These are phyloP conservation scores for Aspergillus ochraceus DNA, from an alignment of 2,329 filamentous ascomycete species.

Conservation along the genomic window DNA sequence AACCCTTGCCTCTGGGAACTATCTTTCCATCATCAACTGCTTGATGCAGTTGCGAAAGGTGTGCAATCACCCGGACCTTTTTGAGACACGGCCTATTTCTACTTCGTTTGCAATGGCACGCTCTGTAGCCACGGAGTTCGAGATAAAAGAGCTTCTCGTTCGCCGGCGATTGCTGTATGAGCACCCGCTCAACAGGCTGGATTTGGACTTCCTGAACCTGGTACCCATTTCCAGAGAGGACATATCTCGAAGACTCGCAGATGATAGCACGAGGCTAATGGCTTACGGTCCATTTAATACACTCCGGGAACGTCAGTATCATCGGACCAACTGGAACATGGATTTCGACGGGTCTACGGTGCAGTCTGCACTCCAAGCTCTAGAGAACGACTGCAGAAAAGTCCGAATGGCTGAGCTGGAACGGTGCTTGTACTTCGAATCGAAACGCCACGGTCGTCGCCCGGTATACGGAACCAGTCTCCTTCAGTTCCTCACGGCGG, in stretches of 20 bases:
- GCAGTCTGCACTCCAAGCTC: slow-evolving; percentile 67
- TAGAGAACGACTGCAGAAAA: slow-evolving; percentile 71
- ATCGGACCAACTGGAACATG: slow-evolving; percentile 54
- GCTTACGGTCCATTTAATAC: slow-evolving; percentile 69
- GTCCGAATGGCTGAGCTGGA: slow-evolving; percentile 75
- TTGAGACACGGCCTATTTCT: slow-evolving; percentile 93
- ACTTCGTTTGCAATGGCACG: slow-evolving; percentile 91
- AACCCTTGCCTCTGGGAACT: slow-evolving; percentile 88
- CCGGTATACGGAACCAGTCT: slow-evolving; percentile 80
- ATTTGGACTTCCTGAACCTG: slow-evolving; percentile 76
- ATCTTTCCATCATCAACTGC: slow-evolving; percentile 97
- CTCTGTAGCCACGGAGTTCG: slow-evolving; percentile 74
- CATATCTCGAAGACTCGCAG: slow-evolving; percentile 55
- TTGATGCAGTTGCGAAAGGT: slow-evolving; percentile 97
- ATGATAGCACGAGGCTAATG: slow-evolving; percentile 64
- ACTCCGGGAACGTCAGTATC: slow-evolving; percentile 69
- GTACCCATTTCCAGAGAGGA: slow-evolving; percentile 70
- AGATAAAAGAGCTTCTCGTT: slow-evolving; percentile 69
- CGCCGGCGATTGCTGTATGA: slow-evolving; percentile 64
- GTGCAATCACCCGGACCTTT: slow-evolving; percentile 96
- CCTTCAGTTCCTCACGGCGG: slow-evolving; percentile 71
- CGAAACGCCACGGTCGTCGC: slow-evolving; percentile 73
- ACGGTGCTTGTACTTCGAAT: slow-evolving; percentile 77
- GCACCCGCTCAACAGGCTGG: slow-evolving; percentile 64
- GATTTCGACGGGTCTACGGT: slow-evolving; percentile 67